phyloP scores from a whole-genome alignment of 1,284 basidiomycete genomes.

The Ustilago vetiveriae region DNA sequence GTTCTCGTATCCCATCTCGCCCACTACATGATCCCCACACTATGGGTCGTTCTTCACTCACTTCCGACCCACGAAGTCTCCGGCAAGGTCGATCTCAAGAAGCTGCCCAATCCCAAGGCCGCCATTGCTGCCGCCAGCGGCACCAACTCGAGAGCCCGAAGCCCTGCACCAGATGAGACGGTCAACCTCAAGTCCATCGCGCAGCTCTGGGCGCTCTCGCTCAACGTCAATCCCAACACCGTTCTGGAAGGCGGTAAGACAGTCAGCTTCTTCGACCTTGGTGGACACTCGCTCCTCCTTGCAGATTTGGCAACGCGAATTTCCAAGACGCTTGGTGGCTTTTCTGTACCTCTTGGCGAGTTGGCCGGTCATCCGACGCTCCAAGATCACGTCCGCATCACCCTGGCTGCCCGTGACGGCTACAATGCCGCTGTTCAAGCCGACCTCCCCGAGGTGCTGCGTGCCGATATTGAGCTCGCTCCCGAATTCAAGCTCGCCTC shows the following conservation, averaged over 20 bases:
- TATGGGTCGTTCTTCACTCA: slow-evolving; percentile 62
- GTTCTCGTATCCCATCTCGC: slow-evolving; percentile 52
- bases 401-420: slow-evolving; percentile 60
- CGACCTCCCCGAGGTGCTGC: slow-evolving; percentile 64
- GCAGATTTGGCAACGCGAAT: slow-evolving; percentile 62
- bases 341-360: slow-evolving; percentile 59
- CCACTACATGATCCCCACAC: slow-evolving; percentile 65
- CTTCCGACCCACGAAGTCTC: slow-evolving; percentile 65
- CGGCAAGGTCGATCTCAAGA: slow-evolving; percentile 65
- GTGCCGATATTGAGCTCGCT: slow-evolving; percentile 56
- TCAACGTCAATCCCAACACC: slow-evolving; percentile 54
- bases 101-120: slow-evolving; percentile 54
- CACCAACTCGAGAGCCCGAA: slow-evolving; percentile 38
- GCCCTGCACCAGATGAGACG: slow-evolving; percentile 42
- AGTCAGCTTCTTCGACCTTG: slow-evolving; percentile 65
- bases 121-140: slow-evolving; percentile 47
- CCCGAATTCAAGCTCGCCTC: slow-evolving; percentile 55
- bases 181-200: slow-evolving; percentile 58
- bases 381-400: slow-evolving; percentile 58
- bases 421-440: slow-evolving; percentile 63
- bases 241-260: slow-evolving; percentile 48
- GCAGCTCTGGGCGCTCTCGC: slow-evolving; percentile 60
- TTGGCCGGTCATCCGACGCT: slow-evolving; percentile 60
- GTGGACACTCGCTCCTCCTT: slow-evolving; percentile 63
- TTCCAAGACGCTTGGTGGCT: slow-evolving; percentile 61